A percentile compares a stretch with the other conserved stretches of the same genome.
phyloP scores from a whole-genome alignment of 225 moss, liverwort and hornwort genomes.

The Bryoerythrophyllum caledonicum region DNA sequence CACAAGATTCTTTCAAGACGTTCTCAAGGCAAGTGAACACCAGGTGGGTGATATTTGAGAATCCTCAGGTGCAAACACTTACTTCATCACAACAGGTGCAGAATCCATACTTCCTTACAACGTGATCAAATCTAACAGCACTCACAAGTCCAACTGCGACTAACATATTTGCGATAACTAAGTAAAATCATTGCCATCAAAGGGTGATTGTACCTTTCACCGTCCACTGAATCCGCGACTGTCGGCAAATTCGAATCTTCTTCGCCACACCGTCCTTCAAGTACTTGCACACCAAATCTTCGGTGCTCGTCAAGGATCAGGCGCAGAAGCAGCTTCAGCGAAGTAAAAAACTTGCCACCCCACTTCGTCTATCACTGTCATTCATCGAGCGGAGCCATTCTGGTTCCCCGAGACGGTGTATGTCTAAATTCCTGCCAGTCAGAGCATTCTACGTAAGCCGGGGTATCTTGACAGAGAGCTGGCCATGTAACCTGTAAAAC shows the following conservation, averaged over 20 bases:
- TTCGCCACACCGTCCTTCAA: background rate
- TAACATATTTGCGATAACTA: background rate
- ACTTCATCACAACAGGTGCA: too few relatives aligned
- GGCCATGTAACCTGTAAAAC: background rate
- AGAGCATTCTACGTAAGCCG: background rate
- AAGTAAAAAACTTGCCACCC: background rate
- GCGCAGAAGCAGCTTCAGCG: conserved; percentile 10
- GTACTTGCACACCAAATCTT: background rate
- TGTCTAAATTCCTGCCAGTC: background rate
- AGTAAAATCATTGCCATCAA: background rate
- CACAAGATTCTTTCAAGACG: background rate
- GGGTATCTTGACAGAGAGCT: background rate
- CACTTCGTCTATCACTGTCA: background rate
- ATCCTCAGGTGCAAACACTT: too few relatives aligned
- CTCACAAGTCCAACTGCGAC: background rate
- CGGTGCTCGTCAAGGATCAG: background rate
- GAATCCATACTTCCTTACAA: background rate
- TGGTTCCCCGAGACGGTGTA: background rate
- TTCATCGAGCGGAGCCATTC: background rate
- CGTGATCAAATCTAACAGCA: background rate
- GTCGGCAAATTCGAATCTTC: background rate
- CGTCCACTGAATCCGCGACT: background rate
- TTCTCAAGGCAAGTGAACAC: background rate
- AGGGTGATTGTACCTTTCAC: too few relatives aligned
- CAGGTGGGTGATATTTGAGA: too few relatives aligned